Evolutionary conservation across 2,329 filamentous ascomycete genomes (phyloP).

Genomic region (Beauveria sp.): DNA sequence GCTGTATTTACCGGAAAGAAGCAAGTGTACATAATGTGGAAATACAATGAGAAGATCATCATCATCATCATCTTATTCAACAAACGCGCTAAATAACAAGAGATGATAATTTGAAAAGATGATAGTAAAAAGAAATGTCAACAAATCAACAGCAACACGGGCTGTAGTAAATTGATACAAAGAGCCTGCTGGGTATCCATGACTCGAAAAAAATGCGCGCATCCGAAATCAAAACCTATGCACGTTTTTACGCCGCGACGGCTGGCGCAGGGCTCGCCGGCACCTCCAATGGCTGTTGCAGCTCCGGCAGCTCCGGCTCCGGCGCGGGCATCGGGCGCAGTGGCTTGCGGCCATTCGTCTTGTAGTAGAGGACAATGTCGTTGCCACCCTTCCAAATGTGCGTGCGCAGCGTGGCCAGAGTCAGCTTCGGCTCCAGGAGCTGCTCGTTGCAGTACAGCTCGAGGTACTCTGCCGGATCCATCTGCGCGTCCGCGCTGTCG

Average conservation of each 20-base stretch:
- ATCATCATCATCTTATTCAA: not conserved
- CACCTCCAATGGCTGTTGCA: not conserved
- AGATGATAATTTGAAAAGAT: not conserved
- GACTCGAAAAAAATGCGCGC: not conserved
- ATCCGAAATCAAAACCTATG: not conserved
- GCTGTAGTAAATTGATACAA: slow-evolving; percentile 1
- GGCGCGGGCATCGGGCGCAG: slow-evolving; percentile 31
- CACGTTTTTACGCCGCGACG: not conserved
- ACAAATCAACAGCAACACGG: slow-evolving; percentile 2
- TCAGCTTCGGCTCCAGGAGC: slow-evolving; percentile 75
- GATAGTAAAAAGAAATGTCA: not conserved
- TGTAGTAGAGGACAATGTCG: slow-evolving; percentile 87
- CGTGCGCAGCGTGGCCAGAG: slow-evolving; percentile 82
- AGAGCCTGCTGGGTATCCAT: slow-evolving; percentile 6
- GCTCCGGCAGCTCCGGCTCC: slow-evolving; percentile 14
- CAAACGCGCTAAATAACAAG: not conserved
- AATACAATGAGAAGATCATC: not conserved
- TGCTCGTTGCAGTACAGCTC: slow-evolving; percentile 88
- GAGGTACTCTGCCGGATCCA: slow-evolving; percentile 85
- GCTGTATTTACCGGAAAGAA: not conserved
- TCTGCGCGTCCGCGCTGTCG: slow-evolving; percentile 28
- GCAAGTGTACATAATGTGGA: not conserved
- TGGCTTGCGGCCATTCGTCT: slow-evolving; percentile 76
- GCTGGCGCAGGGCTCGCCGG: not conserved
- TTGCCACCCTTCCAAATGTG: slow-evolving; percentile 94